Evolutionary conservation across 2,329 filamentous ascomycete species (phyloP), one percentile per base, ranked within the genome.

Genomic region (Colletotrichum sp.): DNA sequence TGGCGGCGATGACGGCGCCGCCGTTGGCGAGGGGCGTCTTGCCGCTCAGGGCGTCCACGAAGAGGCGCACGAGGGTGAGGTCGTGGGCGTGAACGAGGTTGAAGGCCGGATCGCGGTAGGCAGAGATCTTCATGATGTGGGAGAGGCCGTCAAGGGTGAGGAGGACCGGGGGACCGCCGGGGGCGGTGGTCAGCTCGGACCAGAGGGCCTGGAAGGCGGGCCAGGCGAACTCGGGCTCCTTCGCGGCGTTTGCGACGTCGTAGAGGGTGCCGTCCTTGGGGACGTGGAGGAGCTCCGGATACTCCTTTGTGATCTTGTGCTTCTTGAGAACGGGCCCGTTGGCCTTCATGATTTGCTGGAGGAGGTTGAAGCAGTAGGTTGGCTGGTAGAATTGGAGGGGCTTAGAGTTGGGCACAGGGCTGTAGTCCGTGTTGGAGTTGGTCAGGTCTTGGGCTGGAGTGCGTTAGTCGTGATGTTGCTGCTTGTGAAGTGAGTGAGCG

Each of bases 41-140:
- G 72, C 93, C 93, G 33, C 90, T 89, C 33, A 98, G 88, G 70
- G 93, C 90, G 66, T 93, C 91, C 74, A 93, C 83, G 83, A 98
- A 98, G 77, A 94, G 90, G 70, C 91, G 89, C 66, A 98, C 87
- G 27, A 98, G 87, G 29, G 90, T 87, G 34, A 99, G 89, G 79
- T 98, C 94, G 84, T 98, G 95, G 33, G 95, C 90, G 86, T 99
- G 97, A 76, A 99, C 93, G 16, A 87, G 88, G 75, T 94, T 90
- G 78, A 91, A 93, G 29, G 93, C 87, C 3, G 93, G 87, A 76
- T 90, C 90, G 76, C 93, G 90, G 87, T 98, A 99, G 58, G 90
- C 91, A 76, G 93, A 95, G 47, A 91, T 81, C 77, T 89, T 89
- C 94, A 98, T 98, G 83, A 95, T 90, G 85, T 97, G 94, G 69